Conservation (phyloP, 495 filamentous ascomycete species). For the Letharia lupina region DNA sequence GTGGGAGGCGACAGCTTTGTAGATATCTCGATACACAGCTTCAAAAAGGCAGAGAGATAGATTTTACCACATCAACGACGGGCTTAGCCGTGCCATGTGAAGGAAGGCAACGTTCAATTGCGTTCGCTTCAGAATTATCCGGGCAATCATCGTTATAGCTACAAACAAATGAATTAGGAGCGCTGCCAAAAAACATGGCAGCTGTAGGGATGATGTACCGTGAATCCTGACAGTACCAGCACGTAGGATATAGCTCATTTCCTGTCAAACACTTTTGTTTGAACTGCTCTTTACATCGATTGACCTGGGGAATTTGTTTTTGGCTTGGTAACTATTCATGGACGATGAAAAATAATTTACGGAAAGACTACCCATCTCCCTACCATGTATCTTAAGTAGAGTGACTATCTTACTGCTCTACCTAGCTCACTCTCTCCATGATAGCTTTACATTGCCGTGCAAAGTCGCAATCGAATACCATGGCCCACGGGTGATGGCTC, state of each 20-base stretch:
- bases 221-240: not conserved
- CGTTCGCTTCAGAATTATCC: not conserved
- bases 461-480: too few species aligned
- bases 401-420: not conserved
- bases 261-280: too few species aligned
- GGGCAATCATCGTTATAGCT: not conserved
- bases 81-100: not conserved
- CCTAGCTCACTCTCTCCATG: too few species aligned
- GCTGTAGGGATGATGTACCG: not conserved
- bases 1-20: not conserved
- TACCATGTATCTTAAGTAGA: not conserved
- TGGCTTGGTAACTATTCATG: too few species aligned
- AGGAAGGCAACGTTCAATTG: too few species aligned
- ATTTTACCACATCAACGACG: not conserved
- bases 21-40: not conserved
- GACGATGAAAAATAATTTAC: too few species aligned
- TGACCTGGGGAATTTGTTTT: too few species aligned
- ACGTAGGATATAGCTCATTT: not conserved
- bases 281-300: too few species aligned
- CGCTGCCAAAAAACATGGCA: not conserved
- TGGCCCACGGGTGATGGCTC: too few species aligned
- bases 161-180: not conserved
- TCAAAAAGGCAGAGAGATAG: not conserved
- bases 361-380: too few species aligned
- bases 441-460: too few species aligned